Evolutionary conservation across 805 yeast genomes (phyloP).

Genomic region (Maudiozyma bulderi): DNA sequence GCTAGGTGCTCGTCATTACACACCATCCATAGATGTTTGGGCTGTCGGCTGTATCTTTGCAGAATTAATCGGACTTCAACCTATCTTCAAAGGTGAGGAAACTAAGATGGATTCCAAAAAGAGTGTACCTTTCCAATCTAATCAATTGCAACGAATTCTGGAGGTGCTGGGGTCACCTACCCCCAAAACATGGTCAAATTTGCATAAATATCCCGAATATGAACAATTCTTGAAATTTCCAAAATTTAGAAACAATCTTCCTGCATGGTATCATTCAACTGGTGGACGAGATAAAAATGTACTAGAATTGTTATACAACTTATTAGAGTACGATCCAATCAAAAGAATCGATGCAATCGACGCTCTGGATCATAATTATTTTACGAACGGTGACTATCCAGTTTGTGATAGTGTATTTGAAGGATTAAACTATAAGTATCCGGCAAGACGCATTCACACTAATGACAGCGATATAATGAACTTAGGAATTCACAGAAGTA

Average conservation of each 20-base stretch:
- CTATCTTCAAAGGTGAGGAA: slow-evolving; percentile 96
- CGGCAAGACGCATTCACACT: slow-evolving; percentile 75
- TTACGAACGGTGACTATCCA: slow-evolving; percentile 49
- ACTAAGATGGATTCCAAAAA: slow-evolving; percentile 92
- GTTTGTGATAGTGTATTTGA: slow-evolving; percentile 74
- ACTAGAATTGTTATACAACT: slow-evolving; percentile 47
- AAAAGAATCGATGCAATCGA: slow-evolving; percentile 67
- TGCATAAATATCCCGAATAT: slow-evolving; percentile 79
- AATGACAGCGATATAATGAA: slow-evolving; percentile 71
- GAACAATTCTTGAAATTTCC: slow-evolving; percentile 55
- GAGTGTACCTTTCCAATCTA: slow-evolving; percentile 86
- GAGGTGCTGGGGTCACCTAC: slow-evolving; percentile 92
- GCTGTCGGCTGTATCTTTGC: slow-evolving; percentile 94
- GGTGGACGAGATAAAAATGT: slow-evolving; percentile 70
- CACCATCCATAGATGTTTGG: slow-evolving; percentile 91
- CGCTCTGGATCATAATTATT: slow-evolving; percentile 71
- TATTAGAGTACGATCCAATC: slow-evolving; percentile 78
- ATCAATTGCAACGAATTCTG: slow-evolving; percentile 80
- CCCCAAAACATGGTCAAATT: slow-evolving; percentile 65
- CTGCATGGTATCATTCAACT: slow-evolving; percentile 77
- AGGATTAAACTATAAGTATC: slow-evolving; percentile 64
- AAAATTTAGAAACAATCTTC: slow-evolving; percentile 43
- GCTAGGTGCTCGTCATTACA: slow-evolving; percentile 85
- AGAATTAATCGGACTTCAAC: slow-evolving; percentile 78
- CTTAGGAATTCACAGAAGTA: slow-evolving; percentile 16